Evolutionary conservation across 345 rosid species (phyloP), one percentile per base, ranked within the genome.

Genomic region (Hibiscus mutabilis): DNA sequence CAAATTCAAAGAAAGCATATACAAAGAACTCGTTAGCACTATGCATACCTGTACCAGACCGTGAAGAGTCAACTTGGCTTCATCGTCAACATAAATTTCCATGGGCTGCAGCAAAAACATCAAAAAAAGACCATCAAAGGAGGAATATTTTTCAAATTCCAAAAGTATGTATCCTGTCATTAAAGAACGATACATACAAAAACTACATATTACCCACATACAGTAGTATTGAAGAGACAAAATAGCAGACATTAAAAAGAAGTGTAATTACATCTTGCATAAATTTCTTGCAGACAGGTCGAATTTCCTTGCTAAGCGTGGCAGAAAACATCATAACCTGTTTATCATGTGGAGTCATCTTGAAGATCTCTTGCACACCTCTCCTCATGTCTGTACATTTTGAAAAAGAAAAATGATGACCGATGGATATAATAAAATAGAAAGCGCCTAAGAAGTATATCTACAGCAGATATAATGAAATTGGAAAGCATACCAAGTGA

Each of bases 271-370:
- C 98, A 92, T 95, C 97, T 92, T 92, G 99, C 99, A 95, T 95
- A 71, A 95, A 95, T 57, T 92, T 95, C 82, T 95, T 92, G 99
- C 99, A 95, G 79, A 95, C 97, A 0, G 97, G 97, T 76, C 97
- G 99, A 70, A 95, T 95, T 77, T 95, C 97, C 79, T 95, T 95
- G 97, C 97, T 95, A 75, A 95, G 99, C 0, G 99, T 92, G 24
- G 97, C 97, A 61, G 96, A 95, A 78, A 95, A 95, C 99, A 95
- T 95, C 99, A 95, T 95, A 16, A 95, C 98, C 84, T 95, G 99
- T 82, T 95, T 95, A 64, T 95, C 99, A 61, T 90, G 98, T 19
- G 98, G 99, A 27, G 99, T 95, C 97, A 92, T 84, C 85, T 95
- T 95, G 82, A 95, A 95, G 37, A 95, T 95, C 83, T 94, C 96